Base-by-base conservation (phyloP, 192 early-diverging fungal species). In the Coemansia sp. region DNA sequence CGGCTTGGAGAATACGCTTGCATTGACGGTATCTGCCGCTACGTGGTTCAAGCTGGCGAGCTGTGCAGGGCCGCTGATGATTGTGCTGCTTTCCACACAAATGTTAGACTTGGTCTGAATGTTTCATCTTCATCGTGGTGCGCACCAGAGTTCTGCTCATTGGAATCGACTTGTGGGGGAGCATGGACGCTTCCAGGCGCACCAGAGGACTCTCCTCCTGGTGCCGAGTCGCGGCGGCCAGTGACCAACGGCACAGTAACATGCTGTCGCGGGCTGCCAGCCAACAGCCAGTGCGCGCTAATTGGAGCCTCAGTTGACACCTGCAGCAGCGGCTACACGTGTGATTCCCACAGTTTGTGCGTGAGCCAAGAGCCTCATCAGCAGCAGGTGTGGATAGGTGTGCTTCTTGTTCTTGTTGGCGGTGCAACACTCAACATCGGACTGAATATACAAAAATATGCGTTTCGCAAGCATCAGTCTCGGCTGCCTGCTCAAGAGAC, bases 391-490 rank as follows among this genome's bases (percentile, higher is more conserved):
- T 92, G 90, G 90, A 90, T 93, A 19, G 92, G 92, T 38, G 85
- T 93, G 40, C 73, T 93, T 25, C 75, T 93, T 57, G 85, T 85
- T 9, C 67, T 93, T 25, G 74, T 90, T 25, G 88, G 89, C 38
- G 88, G 88, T 7, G 85, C 87, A 10, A 85, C 85, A 10, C 75
- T 87, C 43, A 93, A 93, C 68, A 75, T 93, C 56, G 92, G 92
- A n/a, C 74, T 93, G 22, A 93, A 93, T 63, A 68, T 92, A 65
- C 92, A 93, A 74, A 93, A 93, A 59, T 86, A 90, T 17, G 92
- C 90, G 1, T 85, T 91, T 19, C 74, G 89, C 7, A 90, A 91
- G 67, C 83, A 87, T 0, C 77, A 87, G 61, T 25, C 51, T 25
- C 19, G 51, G 14, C 51, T 54, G 19, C 51, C 19, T 6, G 51